Base-by-base conservation (phyloP, 768 basidiomycete species). In the Leccinum variicolor region DNA sequence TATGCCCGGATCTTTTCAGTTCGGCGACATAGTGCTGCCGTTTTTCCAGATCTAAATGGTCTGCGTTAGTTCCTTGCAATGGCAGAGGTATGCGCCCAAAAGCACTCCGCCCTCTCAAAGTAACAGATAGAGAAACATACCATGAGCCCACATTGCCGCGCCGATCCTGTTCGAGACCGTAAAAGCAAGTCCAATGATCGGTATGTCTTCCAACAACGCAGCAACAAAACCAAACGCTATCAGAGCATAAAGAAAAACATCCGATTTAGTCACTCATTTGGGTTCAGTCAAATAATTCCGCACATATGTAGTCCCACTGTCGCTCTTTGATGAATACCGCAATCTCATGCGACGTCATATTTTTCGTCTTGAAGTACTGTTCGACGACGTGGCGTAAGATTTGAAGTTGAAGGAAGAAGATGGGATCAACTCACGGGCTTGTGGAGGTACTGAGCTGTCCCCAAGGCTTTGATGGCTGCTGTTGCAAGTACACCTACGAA, bases 141-240 rank as follows among this genome's bases (percentile, higher is more conserved):
- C 90, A 61, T 87, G 84, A 5, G 90, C 89, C 89, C 93, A 97
- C 94, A 97, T 96, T 1, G 93, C 93, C 3, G 92, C 94, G 6
- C 94, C 94, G 25, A 96, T 82, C 6, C 92, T 80, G 68, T 96
- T 95, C 0, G 92, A 94, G 17, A 96, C 77, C 2, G 86, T 86
- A 68, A 96, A 92, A 10, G 89, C 72, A 5, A 96, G 74, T 0
- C 94, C 94, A 3, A 93, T 66, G 57, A 97, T 80, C 0, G 94
- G 94, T 0, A 96, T 73, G 2, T 81, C 80, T 72, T 97, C 94
- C 3, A 94, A 76, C 6, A 96, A 74, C 0, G 92, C 85, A 0
- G 94, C 90, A 0, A 83, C 71, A 68, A 96, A 94, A 5, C 94
- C 94, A 65, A 97, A 97, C 0, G 80, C 92, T 93, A 14, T 49